phyloP scores from a whole-genome alignment of 768 basidiomycete species.

The Pulveroboletus ravenelii region DNA sequence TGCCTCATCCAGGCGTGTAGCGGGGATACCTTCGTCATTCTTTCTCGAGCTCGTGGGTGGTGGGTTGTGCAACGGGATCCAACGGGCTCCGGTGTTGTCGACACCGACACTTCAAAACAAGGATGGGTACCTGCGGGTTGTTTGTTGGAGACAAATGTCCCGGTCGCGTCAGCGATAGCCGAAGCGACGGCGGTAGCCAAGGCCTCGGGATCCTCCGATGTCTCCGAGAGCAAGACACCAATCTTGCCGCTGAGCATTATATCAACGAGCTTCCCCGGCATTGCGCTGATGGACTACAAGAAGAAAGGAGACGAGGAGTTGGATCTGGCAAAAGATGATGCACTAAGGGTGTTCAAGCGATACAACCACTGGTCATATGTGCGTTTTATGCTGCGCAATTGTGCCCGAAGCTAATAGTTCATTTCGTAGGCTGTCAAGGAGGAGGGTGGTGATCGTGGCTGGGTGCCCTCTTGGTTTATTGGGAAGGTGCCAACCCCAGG shows the following conservation, averaged over 20 bases:
- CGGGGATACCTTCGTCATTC: slow-evolving; percentile 89
- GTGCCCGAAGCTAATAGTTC: slow-evolving; percentile 5
- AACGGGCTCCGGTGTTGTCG: slow-evolving; percentile 73
- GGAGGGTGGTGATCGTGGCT: slow-evolving; percentile 88
- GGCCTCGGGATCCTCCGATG: slow-evolving; percentile 37
- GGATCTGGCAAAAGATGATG: slow-evolving; percentile 82
- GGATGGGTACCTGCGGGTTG: slow-evolving; percentile 99
- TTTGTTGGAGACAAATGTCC: slow-evolving; percentile 86
- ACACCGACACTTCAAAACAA: slow-evolving; percentile 72
- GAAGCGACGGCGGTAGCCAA: slow-evolving; percentile 69
- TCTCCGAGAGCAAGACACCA: slow-evolving; percentile 55
- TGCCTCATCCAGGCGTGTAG: slow-evolving; percentile 35
- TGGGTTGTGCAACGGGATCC: slow-evolving; percentile 98
- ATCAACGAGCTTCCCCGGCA: slow-evolving; percentile 95
- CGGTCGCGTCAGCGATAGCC: slow-evolving; percentile 82
- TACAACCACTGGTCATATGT: slow-evolving; percentile 99
- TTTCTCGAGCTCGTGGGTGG: slow-evolving; percentile 95
- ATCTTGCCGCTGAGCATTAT: slow-evolving; percentile 89
- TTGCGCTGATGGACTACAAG: slow-evolving; percentile 94
- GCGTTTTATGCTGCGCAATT: slow-evolving; percentile 21
- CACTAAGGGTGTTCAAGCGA: slow-evolving; percentile 89
- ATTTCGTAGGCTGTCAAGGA: slow-evolving; percentile 80
- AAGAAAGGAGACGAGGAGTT: slow-evolving; percentile 93
- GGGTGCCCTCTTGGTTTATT: slow-evolving; percentile 98
- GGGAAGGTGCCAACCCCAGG: slow-evolving; percentile 64